Conservation (phyloP, 2,329 filamentous ascomycete species). For the Penicillium sp. region DNA sequence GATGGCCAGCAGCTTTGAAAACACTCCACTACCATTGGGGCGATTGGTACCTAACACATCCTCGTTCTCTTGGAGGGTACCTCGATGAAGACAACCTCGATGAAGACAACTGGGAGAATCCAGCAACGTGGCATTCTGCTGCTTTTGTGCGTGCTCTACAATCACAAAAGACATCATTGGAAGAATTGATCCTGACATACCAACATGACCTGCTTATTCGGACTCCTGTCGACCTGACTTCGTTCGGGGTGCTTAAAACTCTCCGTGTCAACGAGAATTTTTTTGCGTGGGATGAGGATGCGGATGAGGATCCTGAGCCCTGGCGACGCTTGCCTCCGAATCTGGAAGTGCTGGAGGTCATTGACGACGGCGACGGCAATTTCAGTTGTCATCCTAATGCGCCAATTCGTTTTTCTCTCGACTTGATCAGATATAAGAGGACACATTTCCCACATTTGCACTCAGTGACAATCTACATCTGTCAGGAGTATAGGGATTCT, state of each 20-base stretch:
- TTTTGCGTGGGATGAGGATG: too few species aligned
- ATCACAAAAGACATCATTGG: conserved; percentile 5
- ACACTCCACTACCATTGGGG: too few species aligned
- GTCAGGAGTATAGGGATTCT: too few species aligned
- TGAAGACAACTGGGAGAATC: too few species aligned
- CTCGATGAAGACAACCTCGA: too few species aligned
- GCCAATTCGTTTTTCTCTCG: neutral
- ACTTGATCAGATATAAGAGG: conserved; percentile 8
- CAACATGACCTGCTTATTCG: conserved; percentile 8
- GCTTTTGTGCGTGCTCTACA: conserved; percentile 10
- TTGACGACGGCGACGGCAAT: conserved; percentile 4
- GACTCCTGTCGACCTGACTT: conserved; percentile 7
- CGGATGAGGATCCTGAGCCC: too few species aligned
- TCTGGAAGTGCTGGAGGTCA: conserved; percentile 11
- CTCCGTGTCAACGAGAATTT: conserved; percentile 11
- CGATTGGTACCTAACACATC: too few species aligned
- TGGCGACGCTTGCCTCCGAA: conserved; percentile 8
- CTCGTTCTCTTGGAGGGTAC: too few species aligned
- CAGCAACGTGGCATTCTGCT: too few species aligned
- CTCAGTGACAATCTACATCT: conserved; percentile 3
- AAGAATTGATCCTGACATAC: conserved; percentile 5
- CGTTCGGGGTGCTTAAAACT: conserved; percentile 4
- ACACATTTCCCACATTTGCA: conserved; percentile 1
- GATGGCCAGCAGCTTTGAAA: conserved; percentile 14
- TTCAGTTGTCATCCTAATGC: neutral